Evolutionary conservation across 2,329 filamentous ascomycete genomes (phyloP).

Genomic region (Cercospora sp.): DNA sequence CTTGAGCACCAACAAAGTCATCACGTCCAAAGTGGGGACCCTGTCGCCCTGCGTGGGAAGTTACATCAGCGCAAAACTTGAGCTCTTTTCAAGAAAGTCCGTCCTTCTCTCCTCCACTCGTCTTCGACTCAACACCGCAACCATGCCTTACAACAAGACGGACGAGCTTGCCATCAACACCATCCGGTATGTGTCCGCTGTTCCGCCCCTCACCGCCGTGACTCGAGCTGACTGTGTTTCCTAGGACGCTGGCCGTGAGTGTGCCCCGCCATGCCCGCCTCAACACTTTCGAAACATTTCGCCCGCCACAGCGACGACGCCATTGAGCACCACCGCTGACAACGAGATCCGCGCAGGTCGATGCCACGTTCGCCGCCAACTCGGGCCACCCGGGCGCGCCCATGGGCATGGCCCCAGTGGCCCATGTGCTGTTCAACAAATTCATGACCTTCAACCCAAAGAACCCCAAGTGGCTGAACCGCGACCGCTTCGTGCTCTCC

Average conservation of each 20-base stretch:
- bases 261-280: constrained; percentile 12
- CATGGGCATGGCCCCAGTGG: constrained; percentile 93
- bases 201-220: constrained; percentile 39
- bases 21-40: not conserved
- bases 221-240: not conserved
- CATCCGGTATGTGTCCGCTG: constrained; percentile 61
- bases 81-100: not conserved
- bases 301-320: constrained; percentile 32
- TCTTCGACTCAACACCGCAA: constrained; percentile 32
- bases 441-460: constrained; percentile 99
- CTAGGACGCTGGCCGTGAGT: constrained; percentile 15
- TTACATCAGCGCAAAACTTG: constrained; percentile 10
- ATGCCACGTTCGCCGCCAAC: constrained; percentile 95
- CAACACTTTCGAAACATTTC: constrained; percentile 7
- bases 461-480: constrained; percentile 96
- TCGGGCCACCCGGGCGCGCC: constrained; percentile 98
- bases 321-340: constrained; percentile 16
- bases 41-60: not conserved
- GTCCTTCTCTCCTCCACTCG: constrained; percentile 1
- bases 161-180: constrained; percentile 96
- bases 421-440: constrained; percentile 97
- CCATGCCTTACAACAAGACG: constrained; percentile 83
- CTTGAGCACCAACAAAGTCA: not conserved
- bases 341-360: constrained; percentile 63
- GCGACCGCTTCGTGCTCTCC: constrained; percentile 97